Base-by-base conservation (phyloP, 176 grass and related monocot species). In the Lolium multiflorum region DNA sequence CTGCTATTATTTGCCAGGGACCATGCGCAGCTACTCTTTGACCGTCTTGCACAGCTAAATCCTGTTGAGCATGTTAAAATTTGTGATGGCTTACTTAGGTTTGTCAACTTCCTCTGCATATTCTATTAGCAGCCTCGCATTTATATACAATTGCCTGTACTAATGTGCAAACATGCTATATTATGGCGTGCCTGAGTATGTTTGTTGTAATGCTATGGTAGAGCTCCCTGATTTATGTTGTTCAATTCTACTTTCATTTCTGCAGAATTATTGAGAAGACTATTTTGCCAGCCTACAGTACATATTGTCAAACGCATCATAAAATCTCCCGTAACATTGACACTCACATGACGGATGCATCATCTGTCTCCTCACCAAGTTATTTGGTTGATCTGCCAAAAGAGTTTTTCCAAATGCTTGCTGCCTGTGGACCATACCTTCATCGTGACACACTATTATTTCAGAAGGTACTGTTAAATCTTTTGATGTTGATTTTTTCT, bases 351-450 rank as follows among this genome's bases (percentile, higher is more conserved):
- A 87, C 89, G 55, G 89, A 89, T 71, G 55, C 86, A 80, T 82
- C 87, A 86, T 48, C 49, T 74, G 61, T 62, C 4, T 68, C 77
- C 81, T 87, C 79, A 73, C 61, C 65, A 83, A 90, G 65, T 79
- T 76, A 68, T 63, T 84, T 71, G 73, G 71, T 94, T 77, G 82
- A 95, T 77, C 90, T 84, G 12, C 85, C 85, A 1, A 84, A 85
- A 76, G 94, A 94, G 56, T 94, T 99, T 71, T 99, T 97, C 79
- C 92, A 96, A 85, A 99, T 99, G 94, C 94, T 99, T 47, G 56
- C 80, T 21, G 83, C 91, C 20, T 84, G 82, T 77, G 97, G 97
- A 74, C 94, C 94, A 77, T 94, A 96, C 74, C 94, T 99, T 84
- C 90, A 99, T 86, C 97, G 97, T 66, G 87, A 97, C 81, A 88